A percentile compares a stretch with the other conserved stretches of the same genome.
These are phyloP conservation scores for Rhytidhysteron rufulum DNA, from an alignment of 2,329 filamentous ascomycete species.

Conservation along the genomic window DNA sequence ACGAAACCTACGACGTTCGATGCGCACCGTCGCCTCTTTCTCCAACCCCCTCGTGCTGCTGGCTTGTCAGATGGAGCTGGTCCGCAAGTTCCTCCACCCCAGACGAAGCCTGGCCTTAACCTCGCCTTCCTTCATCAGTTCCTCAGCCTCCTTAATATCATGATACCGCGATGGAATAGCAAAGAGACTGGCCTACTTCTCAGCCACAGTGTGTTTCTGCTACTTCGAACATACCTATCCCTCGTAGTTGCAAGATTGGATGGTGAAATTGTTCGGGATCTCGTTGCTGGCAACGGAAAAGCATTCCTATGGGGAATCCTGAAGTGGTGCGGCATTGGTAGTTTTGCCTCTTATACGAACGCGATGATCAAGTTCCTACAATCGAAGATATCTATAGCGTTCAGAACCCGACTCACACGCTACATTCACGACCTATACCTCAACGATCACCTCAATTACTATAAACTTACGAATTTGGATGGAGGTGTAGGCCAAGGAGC, in stretches of 20 bases:
- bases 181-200: slow-evolving; percentile 90
- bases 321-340: slow-evolving; percentile 94
- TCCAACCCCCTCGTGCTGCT: slow-evolving; percentile 83
- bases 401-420: slow-evolving; percentile 86
- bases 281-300: slow-evolving; percentile 91
- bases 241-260: slow-evolving; percentile 89
- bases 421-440: slow-evolving; percentile 98
- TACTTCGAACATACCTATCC: slow-evolving; percentile 90
- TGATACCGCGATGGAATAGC: slow-evolving; percentile 92
- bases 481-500: slow-evolving; percentile 88
- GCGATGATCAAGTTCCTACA: slow-evolving; percentile 99
- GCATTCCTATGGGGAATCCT: slow-evolving; percentile 82
- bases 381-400: slow-evolving; percentile 96
- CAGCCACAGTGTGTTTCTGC: slow-evolving; percentile 83
- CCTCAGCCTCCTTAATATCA: slow-evolving; percentile 90
- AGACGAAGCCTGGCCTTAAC: slow-evolving; percentile 92
- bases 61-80: slow-evolving; percentile 64
- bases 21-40: slow-evolving; percentile 86
- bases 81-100: slow-evolving; percentile 71
- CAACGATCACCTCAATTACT: slow-evolving; percentile 92
- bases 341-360: slow-evolving; percentile 93
- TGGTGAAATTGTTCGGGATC: slow-evolving; percentile 90
- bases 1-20: slow-evolving; percentile 95
- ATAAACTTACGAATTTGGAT: slow-evolving; percentile 89
- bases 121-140: slow-evolving; percentile 97